A percentile compares a stretch with the other conserved stretches of the same genome.
These are phyloP conservation scores for Colletotrichum kahawae DNA, from an alignment of 2,329 filamentous ascomycete genomes.

Conservation along the genomic window DNA sequence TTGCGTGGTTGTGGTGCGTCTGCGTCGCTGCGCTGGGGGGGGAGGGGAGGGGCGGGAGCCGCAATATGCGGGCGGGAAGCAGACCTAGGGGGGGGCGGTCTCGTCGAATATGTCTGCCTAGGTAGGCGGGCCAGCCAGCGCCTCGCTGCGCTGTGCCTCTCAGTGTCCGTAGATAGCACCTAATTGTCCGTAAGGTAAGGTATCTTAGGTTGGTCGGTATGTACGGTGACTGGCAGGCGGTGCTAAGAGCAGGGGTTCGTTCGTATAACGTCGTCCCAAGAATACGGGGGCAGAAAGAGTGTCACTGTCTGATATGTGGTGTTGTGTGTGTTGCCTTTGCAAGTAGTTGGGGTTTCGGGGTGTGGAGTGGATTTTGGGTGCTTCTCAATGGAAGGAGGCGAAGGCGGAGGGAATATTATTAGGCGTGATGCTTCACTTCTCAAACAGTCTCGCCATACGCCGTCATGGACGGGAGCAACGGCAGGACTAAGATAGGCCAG, in stretches of 20 bases:
- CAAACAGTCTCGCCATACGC: not conserved
- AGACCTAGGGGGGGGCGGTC: not conserved
- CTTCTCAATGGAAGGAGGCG: not conserved
- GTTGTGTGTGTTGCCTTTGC: not conserved
- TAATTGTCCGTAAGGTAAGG: not conserved
- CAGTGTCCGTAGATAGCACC: not conserved
- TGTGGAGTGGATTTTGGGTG: not conserved
- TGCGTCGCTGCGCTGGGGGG: not conserved
- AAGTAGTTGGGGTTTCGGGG: not conserved
- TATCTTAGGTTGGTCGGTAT: not conserved
- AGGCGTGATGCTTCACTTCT: not conserved
- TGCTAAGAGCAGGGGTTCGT: constrained; percentile 17
- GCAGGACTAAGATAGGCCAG: not conserved
- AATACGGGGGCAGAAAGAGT: not conserved
- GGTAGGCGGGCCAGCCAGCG: not conserved
- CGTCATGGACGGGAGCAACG: not conserved
- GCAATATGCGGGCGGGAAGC: not conserved
- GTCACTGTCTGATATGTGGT: not conserved
- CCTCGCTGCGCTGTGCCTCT: not conserved
- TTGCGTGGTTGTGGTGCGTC: not conserved
- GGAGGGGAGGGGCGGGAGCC: not conserved
- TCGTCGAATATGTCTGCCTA: not conserved
- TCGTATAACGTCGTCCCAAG: constrained; percentile 11
- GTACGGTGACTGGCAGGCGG: not conserved
- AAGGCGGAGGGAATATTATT: not conserved